phyloP scores from a whole-genome alignment of 1,284 basidiomycete species.

The Phaffia rhodozyma region DNA sequence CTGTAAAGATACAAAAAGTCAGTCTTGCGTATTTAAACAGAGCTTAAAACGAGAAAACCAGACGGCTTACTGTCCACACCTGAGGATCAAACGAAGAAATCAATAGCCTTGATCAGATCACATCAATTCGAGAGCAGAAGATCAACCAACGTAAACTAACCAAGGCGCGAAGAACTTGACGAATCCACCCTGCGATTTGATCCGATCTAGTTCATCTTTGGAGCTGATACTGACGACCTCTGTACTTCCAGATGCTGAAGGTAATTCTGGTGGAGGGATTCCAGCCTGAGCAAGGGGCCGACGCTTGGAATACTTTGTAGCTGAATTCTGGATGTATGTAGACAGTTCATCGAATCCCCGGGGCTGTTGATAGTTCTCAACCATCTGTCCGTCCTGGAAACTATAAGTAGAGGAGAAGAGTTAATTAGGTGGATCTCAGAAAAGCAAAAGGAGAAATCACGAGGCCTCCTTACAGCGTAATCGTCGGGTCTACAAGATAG shows the following conservation, averaged over 20 bases:
- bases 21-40: slow-evolving; percentile 1
- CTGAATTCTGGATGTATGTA: slow-evolving; percentile 42
- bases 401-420: neutral
- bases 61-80: slow-evolving; percentile 57
- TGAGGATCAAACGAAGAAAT: slow-evolving; percentile 20
- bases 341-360: slow-evolving; percentile 44
- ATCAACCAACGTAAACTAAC: slow-evolving; percentile 34
- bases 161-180: slow-evolving; percentile 88
- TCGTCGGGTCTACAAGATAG: slow-evolving; percentile 47
- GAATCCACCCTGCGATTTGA: slow-evolving; percentile 51
- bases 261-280: slow-evolving; percentile 6
- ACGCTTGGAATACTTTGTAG: slow-evolving; percentile 29
- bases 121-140: neutral
- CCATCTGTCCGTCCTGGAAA: slow-evolving; percentile 49
- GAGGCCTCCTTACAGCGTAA: slow-evolving; percentile 50
- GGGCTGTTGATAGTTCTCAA: slow-evolving; percentile 48
- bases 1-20: slow-evolving; percentile 20
- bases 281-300: slow-evolving; percentile 14
- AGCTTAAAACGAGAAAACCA: neutral
- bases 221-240: slow-evolving; percentile 46
- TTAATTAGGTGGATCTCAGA: neutral
- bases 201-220: slow-evolving; percentile 41
- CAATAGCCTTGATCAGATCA: neutral
- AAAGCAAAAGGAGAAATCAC: neutral
- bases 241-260: neutral